These are phyloP conservation scores for Aspergillus awamori DNA, from an alignment of 2,329 filamentous ascomycete genomes.

Conservation along the genomic window DNA sequence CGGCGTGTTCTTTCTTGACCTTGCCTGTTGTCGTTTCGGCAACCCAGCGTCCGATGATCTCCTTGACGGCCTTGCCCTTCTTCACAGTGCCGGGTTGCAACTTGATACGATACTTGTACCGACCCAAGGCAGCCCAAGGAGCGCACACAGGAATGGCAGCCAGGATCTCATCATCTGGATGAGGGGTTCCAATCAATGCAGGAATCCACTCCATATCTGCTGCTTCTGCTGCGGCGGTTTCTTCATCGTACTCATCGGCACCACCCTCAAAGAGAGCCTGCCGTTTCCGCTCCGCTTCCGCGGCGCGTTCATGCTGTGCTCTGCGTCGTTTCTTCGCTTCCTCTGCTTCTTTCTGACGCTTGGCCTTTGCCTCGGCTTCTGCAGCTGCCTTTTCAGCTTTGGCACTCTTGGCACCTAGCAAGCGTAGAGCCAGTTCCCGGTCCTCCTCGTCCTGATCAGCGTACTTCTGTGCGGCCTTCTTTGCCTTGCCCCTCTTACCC, in stretches of 20 bases:
- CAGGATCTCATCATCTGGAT: slow-evolving; percentile 75
- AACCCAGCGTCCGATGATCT: slow-evolving; percentile 83
- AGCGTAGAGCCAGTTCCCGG: slow-evolving; percentile 74
- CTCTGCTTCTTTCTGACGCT: slow-evolving; percentile 71
- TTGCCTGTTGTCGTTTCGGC: slow-evolving; percentile 57
- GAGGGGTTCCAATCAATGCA: slow-evolving; percentile 71
- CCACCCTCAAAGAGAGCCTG: slow-evolving; percentile 74
- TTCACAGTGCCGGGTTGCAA: slow-evolving; percentile 86
- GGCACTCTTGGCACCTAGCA: slow-evolving; percentile 71
- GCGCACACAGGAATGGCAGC: slow-evolving; percentile 65
- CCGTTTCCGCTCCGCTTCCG: slow-evolving; percentile 63
- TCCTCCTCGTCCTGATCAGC: slow-evolving; percentile 95
- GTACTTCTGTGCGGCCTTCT: slow-evolving; percentile 88
- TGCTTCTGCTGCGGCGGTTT: slow-evolving; percentile 48
- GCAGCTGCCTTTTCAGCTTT: slow-evolving; percentile 66
- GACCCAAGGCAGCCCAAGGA: slow-evolving; percentile 63
- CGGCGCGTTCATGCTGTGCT: slow-evolving; percentile 76
- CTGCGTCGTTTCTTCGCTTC: slow-evolving; percentile 74
- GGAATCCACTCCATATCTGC: slow-evolving; percentile 63
- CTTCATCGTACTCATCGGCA: slow-evolving; percentile 62
- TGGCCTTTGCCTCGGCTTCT: slow-evolving; percentile 61
- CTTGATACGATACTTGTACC: slow-evolving; percentile 93
- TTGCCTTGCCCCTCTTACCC: slow-evolving; percentile 79
- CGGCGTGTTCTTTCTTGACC: slow-evolving; percentile 56
- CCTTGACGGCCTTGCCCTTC: slow-evolving; percentile 91